These are phyloP conservation scores for Waltergamsia citrina DNA, from an alignment of 2,329 filamentous ascomycete species.

Conservation along the genomic window DNA sequence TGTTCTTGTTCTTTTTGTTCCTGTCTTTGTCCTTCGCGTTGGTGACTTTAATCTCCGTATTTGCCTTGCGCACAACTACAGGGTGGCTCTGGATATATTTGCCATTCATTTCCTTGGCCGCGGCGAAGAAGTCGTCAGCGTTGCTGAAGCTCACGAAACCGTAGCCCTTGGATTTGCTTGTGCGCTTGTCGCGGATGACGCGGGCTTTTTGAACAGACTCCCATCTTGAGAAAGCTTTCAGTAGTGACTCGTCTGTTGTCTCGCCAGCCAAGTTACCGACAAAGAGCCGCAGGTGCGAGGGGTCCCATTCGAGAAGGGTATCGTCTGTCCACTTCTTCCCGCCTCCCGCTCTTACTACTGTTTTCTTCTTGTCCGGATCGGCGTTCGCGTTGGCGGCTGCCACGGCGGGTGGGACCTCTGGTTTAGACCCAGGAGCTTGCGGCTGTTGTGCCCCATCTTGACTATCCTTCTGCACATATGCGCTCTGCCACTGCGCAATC, in stretches of 20 bases:
- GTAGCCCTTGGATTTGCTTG: constrained; percentile 91
- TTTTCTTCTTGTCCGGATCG: constrained; percentile 60
- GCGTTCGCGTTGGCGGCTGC: constrained; percentile 30
- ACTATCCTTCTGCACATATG: constrained; percentile 62
- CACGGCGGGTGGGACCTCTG: constrained; percentile 9
- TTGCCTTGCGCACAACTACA: constrained; percentile 76
- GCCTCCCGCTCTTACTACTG: constrained; percentile 79
- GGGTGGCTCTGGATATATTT: constrained; percentile 99
- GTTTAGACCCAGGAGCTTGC: constrained; percentile 14
- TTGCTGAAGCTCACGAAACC: constrained; percentile 95
- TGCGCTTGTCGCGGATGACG: constrained; percentile 90
- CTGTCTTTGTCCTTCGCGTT: constrained; percentile 52
- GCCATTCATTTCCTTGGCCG: constrained; percentile 95
- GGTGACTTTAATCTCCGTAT: constrained; percentile 79
- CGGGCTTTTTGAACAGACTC: constrained; percentile 83
- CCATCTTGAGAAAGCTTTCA: constrained; percentile 90
- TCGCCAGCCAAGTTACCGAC: constrained; percentile 95
- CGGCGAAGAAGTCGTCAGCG: constrained; percentile 92
- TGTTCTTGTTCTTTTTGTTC: constrained; percentile 26
- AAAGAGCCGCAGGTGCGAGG: constrained; percentile 86
- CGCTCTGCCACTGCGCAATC: constrained; percentile 91
- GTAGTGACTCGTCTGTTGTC: constrained; percentile 88
- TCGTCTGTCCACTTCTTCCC: constrained; percentile 90
- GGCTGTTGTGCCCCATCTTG: constrained; percentile 19
- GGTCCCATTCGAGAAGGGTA: constrained; percentile 89